Percentiles rank a stretch among this genome's conserved stretches.
phyloP scores from a whole-genome alignment of 2,329 filamentous ascomycete species.

The Xylariales sp. region DNA sequence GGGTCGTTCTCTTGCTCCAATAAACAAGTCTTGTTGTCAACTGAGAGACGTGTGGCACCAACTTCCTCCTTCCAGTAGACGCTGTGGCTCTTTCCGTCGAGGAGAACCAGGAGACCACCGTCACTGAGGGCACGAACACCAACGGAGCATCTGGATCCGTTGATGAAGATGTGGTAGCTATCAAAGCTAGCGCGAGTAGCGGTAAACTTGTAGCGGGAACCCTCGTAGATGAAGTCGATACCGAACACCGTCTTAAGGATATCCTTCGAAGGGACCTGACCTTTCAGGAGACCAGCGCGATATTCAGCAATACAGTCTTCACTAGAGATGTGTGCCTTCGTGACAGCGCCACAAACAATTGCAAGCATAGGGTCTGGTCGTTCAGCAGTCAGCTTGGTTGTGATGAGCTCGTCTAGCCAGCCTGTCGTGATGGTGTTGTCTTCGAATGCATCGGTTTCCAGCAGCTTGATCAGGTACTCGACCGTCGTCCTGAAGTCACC shows the following conservation, averaged over 20 bases:
- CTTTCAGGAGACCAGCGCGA: constrained; percentile 84
- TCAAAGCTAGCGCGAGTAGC: constrained; percentile 87
- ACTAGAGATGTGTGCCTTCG: constrained; percentile 91
- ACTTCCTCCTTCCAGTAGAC: constrained; percentile 99
- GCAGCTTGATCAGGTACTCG: constrained; percentile 96
- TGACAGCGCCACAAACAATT: constrained; percentile 91
- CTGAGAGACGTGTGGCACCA: constrained; percentile 88
- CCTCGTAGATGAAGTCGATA: constrained; percentile 98
- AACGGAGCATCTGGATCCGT: constrained; percentile 92
- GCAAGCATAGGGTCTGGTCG: constrained; percentile 89
- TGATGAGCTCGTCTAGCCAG: constrained; percentile 98
- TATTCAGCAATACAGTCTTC: constrained; percentile 87
- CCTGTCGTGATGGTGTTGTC: constrained; percentile 99
- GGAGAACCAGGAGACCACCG: constrained; percentile 84
- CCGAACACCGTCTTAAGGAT: constrained; percentile 96
- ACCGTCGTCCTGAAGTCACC: constrained; percentile 98
- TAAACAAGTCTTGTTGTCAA: constrained; percentile 96
- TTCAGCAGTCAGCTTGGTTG: constrained; percentile 94
- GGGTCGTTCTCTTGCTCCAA: constrained; percentile 99
- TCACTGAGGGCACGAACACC: constrained; percentile 91
- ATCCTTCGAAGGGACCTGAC: constrained; percentile 94
- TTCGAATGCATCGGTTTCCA: constrained; percentile 97
- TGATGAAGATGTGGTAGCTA: constrained; percentile 98
- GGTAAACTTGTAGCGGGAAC: constrained; percentile 94
- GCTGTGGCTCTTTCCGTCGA: constrained; percentile 92